These are phyloP conservation scores for Globisporangium canariense DNA, from an alignment of 352 stramenopile genomes.

Conservation along the genomic window DNA sequence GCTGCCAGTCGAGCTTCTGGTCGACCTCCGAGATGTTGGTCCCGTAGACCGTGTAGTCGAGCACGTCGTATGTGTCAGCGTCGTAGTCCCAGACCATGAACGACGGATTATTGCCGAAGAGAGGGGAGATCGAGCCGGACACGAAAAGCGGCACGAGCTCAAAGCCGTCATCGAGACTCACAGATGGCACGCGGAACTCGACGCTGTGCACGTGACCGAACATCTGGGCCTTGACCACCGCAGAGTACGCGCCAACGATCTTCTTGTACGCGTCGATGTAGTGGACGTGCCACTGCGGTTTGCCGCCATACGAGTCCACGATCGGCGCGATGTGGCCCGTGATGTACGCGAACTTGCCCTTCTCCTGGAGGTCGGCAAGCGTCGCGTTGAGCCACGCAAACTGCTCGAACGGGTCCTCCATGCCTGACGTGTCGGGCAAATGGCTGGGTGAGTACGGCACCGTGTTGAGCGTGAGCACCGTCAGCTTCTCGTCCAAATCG, in stretches of 20 bases:
- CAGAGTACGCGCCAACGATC: constrained; percentile 57
- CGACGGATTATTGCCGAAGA: constrained; percentile 90
- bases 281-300: constrained; percentile 79
- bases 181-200: constrained; percentile 79
- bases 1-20: constrained; percentile 43
- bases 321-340: constrained; percentile 89
- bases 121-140: constrained; percentile 77
- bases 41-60: constrained; percentile 77
- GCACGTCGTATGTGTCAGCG: constrained; percentile 54
- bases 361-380: constrained; percentile 40
- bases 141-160: constrained; percentile 76
- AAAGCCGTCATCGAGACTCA: constrained; percentile 14
- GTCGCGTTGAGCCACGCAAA: constrained; percentile 87
- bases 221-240: constrained; percentile 80
- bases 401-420: constrained; percentile 86
- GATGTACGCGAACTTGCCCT: constrained; percentile 74
- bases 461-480: constrained; percentile 77
- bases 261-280: constrained; percentile 84
- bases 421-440: constrained; percentile 58
- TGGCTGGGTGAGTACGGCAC: constrained; percentile 79
- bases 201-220: constrained; percentile 92
- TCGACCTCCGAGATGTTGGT: constrained; percentile 52
- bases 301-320: constrained; percentile 81
- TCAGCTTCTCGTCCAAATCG: constrained; percentile 57
- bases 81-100: constrained; percentile 87